phyloP scores from a whole-genome alignment of 2,329 filamentous ascomycete species.

The Exophiala viscosa region DNA sequence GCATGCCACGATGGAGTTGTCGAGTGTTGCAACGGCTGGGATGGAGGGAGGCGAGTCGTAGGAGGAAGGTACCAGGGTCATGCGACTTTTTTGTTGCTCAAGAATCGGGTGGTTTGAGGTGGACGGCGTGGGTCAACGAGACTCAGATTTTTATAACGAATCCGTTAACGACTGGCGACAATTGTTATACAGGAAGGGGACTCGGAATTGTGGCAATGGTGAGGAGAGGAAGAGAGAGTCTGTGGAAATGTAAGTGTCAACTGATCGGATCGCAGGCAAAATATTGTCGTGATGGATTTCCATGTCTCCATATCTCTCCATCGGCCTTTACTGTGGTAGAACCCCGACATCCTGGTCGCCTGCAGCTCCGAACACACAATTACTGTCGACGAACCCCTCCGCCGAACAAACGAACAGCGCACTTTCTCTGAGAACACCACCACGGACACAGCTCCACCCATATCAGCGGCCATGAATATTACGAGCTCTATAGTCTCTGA shows the following conservation, averaged over 20 bases:
- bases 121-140: not conserved
- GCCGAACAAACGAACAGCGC: not conserved
- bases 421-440: not conserved
- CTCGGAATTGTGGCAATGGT: too few relatives aligned
- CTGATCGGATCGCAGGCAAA: too few relatives aligned
- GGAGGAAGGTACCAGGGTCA: slow-evolving; percentile 4
- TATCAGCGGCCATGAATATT: slow-evolving; percentile 67
- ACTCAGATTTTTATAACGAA: too few relatives aligned
- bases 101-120: not conserved
- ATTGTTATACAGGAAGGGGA: not conserved
- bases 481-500: slow-evolving; percentile 77
- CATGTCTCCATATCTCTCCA: too few relatives aligned
- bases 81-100: slow-evolving; percentile 1
- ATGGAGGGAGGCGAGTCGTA: not conserved
- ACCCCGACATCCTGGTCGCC: too few relatives aligned
- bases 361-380: too few relatives aligned
- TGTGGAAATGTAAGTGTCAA: too few relatives aligned
- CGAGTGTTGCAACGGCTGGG: not conserved
- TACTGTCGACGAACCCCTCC: too few relatives aligned
- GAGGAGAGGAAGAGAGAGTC: too few relatives aligned
- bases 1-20: slow-evolving; percentile 40
- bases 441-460: not conserved
- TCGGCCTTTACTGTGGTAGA: too few relatives aligned
- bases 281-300: too few relatives aligned
- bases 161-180: not conserved